Conservation (phyloP, 768 basidiomycete species). For the Cubamyces sp. region DNA sequence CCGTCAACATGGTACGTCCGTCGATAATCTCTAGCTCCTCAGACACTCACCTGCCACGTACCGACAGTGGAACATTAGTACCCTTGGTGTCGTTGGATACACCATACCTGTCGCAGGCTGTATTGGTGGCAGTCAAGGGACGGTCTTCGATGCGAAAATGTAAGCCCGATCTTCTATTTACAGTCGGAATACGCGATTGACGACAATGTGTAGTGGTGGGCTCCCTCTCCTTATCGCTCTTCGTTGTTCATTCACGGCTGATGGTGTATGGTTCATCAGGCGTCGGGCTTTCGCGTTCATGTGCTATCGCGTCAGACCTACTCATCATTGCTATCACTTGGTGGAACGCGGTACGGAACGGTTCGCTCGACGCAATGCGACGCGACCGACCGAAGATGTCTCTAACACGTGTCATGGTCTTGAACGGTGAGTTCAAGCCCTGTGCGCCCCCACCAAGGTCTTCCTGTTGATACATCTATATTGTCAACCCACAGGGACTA, state of each 20-base stretch:
- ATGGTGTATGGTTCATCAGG: background rate
- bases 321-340: conserved; percentile 6
- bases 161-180: background rate
- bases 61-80: background rate
- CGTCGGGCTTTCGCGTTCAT: background rate
- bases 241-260: no score
- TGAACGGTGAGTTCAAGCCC: background rate
- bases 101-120: background rate
- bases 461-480: no score
- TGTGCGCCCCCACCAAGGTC: background rate
- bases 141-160: background rate
- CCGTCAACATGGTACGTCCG: background rate
- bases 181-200: no score
- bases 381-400: background rate
- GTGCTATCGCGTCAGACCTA: background rate
- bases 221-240: background rate
- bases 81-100: background rate
- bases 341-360: background rate
- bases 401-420: background rate
- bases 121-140: background rate
- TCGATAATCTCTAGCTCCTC: background rate
- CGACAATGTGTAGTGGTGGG: no score
- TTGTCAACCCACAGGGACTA: background rate
- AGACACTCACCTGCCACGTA: background rate
- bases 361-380: background rate